Evolutionary conservation across 192 early-diverging fungal species (phyloP).

Genomic region (Coemansia sp.): DNA sequence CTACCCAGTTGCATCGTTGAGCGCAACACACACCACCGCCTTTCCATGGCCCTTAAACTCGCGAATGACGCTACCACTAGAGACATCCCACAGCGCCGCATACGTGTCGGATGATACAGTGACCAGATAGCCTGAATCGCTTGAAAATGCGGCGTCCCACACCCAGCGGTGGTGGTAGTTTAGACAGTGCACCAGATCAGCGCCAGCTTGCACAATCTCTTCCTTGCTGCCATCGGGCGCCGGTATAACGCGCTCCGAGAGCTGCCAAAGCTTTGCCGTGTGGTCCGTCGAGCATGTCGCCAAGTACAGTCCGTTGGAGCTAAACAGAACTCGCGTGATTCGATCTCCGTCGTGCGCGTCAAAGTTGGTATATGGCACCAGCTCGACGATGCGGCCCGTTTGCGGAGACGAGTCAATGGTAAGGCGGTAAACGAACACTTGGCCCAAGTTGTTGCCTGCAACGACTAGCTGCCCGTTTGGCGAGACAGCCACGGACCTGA

Average conservation of each 20-base stretch:
- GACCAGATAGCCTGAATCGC: constrained; percentile 53
- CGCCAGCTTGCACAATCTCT: constrained; percentile 22
- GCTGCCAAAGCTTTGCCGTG: constrained; percentile 49
- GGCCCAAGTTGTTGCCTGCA: constrained; percentile 52
- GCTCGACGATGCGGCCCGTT: constrained; percentile 44
- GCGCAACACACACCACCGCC: constrained; percentile 51
- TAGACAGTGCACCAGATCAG: constrained; percentile 40
- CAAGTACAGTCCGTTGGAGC: constrained; percentile 35
- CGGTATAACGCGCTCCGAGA: constrained; percentile 26
- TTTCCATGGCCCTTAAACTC: constrained; percentile 57
- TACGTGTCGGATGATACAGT: constrained; percentile 54
- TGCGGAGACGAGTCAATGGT: constrained; percentile 45
- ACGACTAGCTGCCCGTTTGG: constrained; percentile 52
- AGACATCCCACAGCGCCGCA: constrained; percentile 50
- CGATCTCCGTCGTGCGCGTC: constrained; percentile 42
- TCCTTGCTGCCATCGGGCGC: constrained; percentile 15
- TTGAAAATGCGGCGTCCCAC: constrained; percentile 56
- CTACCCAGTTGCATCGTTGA: constrained; percentile 50
- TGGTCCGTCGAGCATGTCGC: constrained; percentile 56
- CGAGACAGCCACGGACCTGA: constrained; percentile 49
- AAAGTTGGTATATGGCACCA: constrained; percentile 51
- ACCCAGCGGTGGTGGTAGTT: constrained; percentile 54
- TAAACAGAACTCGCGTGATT: constrained; percentile 49
- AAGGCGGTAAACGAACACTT: constrained; percentile 51
- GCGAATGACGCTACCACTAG: constrained; percentile 44